Evolutionary conservation across 2,329 filamentous ascomycete species (phyloP), one percentile per base, ranked within the genome.

Genomic region (Aspergillus unguis): DNA sequence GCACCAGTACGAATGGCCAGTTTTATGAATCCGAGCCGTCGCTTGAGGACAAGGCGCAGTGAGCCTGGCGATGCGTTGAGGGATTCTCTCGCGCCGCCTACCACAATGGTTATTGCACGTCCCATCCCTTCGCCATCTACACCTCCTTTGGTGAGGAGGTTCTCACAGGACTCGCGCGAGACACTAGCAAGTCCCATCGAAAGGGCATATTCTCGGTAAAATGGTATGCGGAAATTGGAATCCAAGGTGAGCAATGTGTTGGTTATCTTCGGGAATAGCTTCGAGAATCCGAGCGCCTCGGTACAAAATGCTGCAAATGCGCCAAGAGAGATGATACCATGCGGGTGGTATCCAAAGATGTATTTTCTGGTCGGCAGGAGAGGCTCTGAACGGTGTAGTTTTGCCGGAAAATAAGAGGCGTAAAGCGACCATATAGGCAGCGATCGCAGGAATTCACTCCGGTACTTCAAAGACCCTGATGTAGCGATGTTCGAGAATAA

Each of bases 321-420:
- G n/a, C 92, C 94, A 63, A 96, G 90, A 4, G 88, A 94, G 65
- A 99, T 96, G 71, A 99, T 97, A 26, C 94, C 92, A 67, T 99
- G 94, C 0, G 94, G 94, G 65, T 97, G 94, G 71, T 97, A 97
- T 41, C 92, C 92, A 64, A 99, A 91, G 58, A 99, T 91, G 75
- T 97, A 99, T 72, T 95, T 96, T 57, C 91, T 81, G 1, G 87
- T 90, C 0, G 90, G 82, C 25, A 88, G 82, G 5, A 99, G 82
- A 52, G 86, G 80, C 59, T 87, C 82, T 3, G 90, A 94, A 59
- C 94, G 90, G 75, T 97, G 91, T 36, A 99, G 80, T 52, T 82
- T 83, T 44, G 91, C 90, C 3, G 94, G 94, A 67, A 95, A 99
- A 76, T 97, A 99, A 11, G 85, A 88, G 27, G 89, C 91, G 67